Percentiles rank a stretch among this genome's conserved stretches.
These are phyloP conservation scores for Colletotrichum spaethianum DNA, from an alignment of 2,329 filamentous ascomycete species.

Conservation along the genomic window DNA sequence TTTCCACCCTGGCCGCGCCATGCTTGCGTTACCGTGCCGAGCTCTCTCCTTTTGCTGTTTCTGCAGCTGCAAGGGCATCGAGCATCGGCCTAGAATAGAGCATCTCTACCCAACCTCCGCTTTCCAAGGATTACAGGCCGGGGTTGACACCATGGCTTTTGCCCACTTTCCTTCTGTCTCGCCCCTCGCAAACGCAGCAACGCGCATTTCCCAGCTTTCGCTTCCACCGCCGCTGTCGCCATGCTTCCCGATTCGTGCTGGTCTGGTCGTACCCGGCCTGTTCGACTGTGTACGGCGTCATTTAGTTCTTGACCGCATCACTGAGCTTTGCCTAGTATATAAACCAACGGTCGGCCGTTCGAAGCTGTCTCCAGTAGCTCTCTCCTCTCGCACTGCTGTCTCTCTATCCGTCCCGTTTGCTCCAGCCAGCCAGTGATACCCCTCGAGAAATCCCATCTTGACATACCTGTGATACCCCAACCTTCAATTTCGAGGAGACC, in stretches of 20 bases:
- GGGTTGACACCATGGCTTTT: constrained; percentile 37
- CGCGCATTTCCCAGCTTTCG: constrained; percentile 21
- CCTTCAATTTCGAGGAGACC: neutral
- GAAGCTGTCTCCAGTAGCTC: neutral
- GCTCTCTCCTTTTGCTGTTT: constrained; percentile 6
- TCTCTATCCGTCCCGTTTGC: constrained; percentile 22
- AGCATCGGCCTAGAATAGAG: neutral
- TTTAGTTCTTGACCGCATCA: constrained; percentile 37
- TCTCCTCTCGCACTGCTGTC: neutral
- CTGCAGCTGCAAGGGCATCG: constrained; percentile 23
- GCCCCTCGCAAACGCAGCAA: constrained; percentile 18
- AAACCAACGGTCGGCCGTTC: constrained; percentile 11
- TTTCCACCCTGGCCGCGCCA: constrained; percentile 1
- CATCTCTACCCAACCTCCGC: constrained; percentile 39
- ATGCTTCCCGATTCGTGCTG: constrained; percentile 34
- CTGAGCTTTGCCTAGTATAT: constrained; percentile 26
- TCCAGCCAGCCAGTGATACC: constrained; percentile 29
- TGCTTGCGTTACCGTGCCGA: constrained; percentile 1
- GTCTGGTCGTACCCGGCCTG: constrained; percentile 34
- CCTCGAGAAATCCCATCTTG: neutral
- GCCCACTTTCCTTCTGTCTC: constrained; percentile 7
- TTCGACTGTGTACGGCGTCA: constrained; percentile 38
- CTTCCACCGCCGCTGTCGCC: constrained; percentile 31
- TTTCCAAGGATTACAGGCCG: constrained; percentile 31
- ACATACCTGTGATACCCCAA: constrained; percentile 14